Evolutionary conservation across 371 early-diverging fungal genomes (phyloP).

Genomic region (Rozella allomycis): DNA sequence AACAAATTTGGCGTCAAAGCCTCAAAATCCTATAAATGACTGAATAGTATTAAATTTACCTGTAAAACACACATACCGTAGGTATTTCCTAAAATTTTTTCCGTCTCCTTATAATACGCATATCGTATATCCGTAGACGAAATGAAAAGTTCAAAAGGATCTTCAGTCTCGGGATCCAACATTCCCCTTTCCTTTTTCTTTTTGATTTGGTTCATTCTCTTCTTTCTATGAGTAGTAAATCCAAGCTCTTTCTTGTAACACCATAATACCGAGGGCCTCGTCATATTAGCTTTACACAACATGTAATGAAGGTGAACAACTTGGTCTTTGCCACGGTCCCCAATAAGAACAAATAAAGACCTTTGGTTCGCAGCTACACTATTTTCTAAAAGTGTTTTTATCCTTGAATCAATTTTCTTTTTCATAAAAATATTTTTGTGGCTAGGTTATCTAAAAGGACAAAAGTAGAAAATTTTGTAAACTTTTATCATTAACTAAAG

Average conservation of each 20-base stretch:
- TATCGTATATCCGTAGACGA: conserved; percentile 85
- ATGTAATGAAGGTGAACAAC: conserved; percentile 90
- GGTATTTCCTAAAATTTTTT: conserved; percentile 95
- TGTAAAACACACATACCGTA: conserved; percentile 96
- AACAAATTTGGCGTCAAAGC: conserved; percentile 93
- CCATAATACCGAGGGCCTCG: conserved; percentile 87
- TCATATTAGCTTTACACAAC: conserved; percentile 73
- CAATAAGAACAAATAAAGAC: conserved; percentile 90
- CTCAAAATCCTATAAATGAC: conserved; percentile 71
- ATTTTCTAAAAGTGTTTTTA: conserved; percentile 74
- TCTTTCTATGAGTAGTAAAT: conserved; percentile 81
- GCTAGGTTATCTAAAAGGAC: too few relatives aligned
- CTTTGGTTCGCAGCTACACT: conserved; percentile 72
- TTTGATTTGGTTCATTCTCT: conserved; percentile 81
- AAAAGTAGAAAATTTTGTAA: too few relatives aligned
- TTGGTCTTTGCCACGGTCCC: conserved; percentile 87
- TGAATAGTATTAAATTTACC: conserved; percentile 10
- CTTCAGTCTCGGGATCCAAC: conserved; percentile 69
- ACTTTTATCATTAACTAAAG: too few relatives aligned
- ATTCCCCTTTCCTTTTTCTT: conserved; percentile 69
- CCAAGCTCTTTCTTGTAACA: conserved; percentile 96
- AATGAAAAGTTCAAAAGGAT: conserved; percentile 88
- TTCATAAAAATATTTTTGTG: too few relatives aligned
- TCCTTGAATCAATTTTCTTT: conserved; percentile 68
- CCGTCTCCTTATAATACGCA: conserved; percentile 94